These are phyloP conservation scores for Teunomyces tritomae DNA, from an alignment of 805 yeast species.

Conservation along the genomic window DNA sequence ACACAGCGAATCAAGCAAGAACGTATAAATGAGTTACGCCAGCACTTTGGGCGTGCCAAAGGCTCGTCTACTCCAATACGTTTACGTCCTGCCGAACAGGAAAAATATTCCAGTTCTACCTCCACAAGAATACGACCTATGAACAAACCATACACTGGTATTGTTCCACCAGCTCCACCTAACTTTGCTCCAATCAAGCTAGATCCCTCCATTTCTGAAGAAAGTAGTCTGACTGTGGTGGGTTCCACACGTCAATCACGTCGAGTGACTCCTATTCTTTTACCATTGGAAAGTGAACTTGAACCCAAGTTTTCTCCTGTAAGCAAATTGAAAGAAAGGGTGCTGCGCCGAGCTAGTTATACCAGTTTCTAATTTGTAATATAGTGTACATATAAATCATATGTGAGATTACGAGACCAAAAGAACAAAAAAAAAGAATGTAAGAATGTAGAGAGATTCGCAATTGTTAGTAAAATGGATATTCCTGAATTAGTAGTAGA, in stretches of 20 bases:
- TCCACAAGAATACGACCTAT: conserved; percentile 7
- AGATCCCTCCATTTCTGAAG: conserved; percentile 7
- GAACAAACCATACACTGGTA: background rate
- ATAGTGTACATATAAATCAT: background rate
- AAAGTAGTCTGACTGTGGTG: conserved; percentile 25
- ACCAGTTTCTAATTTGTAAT: conserved; percentile 3
- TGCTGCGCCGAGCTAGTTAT: conserved; percentile 1
- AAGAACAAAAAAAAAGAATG: background rate
- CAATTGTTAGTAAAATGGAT: conserved; percentile 16
- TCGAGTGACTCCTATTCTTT: conserved; percentile 34
- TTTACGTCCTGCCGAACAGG: background rate
- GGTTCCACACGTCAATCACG: conserved; percentile 21
- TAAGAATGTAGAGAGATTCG: too few species aligned
- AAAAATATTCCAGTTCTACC: background rate
- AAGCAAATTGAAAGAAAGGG: conserved; percentile 25
- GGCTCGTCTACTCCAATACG: conserved; percentile 14
- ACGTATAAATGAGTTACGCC: conserved; percentile 32
- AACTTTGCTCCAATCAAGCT: conserved; percentile 12
- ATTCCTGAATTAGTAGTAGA: conserved; percentile 33
- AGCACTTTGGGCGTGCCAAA: conserved; percentile 28
- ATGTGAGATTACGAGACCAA: background rate
- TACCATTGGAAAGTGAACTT: conserved; percentile 29
- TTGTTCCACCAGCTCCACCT: conserved; percentile 23
- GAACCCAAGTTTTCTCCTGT: conserved; percentile 32
- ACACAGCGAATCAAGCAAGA: conserved; percentile 33